Percentiles rank a stretch among this genome's conserved stretches.
phyloP scores from a whole-genome alignment of 78 protist species.

The Dictyostelium citrinum region DNA sequence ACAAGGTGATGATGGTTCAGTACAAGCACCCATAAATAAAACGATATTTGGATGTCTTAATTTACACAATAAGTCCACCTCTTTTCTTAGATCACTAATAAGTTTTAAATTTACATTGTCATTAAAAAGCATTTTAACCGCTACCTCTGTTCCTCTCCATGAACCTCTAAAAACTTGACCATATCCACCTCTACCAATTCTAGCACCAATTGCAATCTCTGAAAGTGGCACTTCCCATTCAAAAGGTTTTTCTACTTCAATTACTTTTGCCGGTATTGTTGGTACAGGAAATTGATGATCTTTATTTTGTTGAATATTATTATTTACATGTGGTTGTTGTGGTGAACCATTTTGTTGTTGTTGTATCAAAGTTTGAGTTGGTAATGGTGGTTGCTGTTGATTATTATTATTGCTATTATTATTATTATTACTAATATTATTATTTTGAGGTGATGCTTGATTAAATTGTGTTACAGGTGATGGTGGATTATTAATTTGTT shows the following conservation, averaged over 20 bases:
- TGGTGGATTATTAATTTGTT: not conserved
- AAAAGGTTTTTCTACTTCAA: slow-evolving; percentile 28
- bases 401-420: too few relatives aligned
- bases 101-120: slow-evolving; percentile 49
- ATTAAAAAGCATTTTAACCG: slow-evolving; percentile 67
- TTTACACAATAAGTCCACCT: slow-evolving; percentile 62
- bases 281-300: slow-evolving; percentile 7
- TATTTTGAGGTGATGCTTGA: not conserved
- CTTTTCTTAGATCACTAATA: slow-evolving; percentile 52
- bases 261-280: not conserved
- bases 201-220: slow-evolving; percentile 33
- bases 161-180: slow-evolving; percentile 71
- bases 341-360: not conserved
- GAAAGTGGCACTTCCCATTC: slow-evolving; percentile 73
- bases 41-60: slow-evolving; percentile 80
- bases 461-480: slow-evolving; percentile 23
- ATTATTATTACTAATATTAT: not conserved
- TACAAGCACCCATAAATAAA: slow-evolving; percentile 85
- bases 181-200: slow-evolving; percentile 71
- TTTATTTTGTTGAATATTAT: not conserved
- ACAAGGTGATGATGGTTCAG: slow-evolving; percentile 71
- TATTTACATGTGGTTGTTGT: not conserved
- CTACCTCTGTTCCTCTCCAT: slow-evolving; percentile 79
- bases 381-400: not conserved
- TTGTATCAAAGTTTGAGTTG: not conserved